A percentile compares a stretch with the other conserved stretches of the same genome.
phyloP scores from a whole-genome alignment of 2,329 filamentous ascomycete species.

The Arthrobotrys musiformis region DNA sequence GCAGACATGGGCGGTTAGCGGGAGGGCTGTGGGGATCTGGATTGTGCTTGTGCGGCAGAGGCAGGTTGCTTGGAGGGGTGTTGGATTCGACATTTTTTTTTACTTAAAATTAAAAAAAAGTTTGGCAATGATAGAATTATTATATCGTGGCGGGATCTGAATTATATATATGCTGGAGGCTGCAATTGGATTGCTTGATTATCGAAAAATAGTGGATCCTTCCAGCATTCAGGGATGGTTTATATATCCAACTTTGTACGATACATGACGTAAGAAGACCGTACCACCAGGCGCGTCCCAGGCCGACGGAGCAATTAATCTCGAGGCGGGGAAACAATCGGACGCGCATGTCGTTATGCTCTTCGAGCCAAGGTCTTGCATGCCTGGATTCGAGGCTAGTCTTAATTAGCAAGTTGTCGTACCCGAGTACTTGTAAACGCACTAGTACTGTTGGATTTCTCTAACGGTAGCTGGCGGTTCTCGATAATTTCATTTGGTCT shows the following conservation, averaged over 20 bases:
- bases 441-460: no score
- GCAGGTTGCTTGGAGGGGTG: conserved; percentile 29
- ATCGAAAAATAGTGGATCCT: neutral
- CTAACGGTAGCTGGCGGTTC: no score
- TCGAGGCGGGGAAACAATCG: neutral
- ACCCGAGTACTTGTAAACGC: no score
- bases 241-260: neutral
- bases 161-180: no score
- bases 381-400: neutral
- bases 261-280: neutral
- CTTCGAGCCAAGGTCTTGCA: neutral
- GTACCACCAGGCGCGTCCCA: neutral
- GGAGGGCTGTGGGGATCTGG: conserved; percentile 18
- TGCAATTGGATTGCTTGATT: neutral
- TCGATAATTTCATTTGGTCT: no score
- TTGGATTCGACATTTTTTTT: conserved; percentile 10
- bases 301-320: neutral
- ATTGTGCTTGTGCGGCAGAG: conserved; percentile 40
- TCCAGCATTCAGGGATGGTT: neutral
- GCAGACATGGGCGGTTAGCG: conserved; percentile 29
- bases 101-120: no score
- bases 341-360: conserved; percentile 12
- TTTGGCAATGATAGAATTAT: no score
- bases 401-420: no score
- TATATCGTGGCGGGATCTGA: no score